Percentiles rank a stretch among this genome's conserved stretches.
These are phyloP conservation scores for Aquilaria agallochum DNA, from an alignment of 441 rosid genomes.

Conservation along the genomic window DNA sequence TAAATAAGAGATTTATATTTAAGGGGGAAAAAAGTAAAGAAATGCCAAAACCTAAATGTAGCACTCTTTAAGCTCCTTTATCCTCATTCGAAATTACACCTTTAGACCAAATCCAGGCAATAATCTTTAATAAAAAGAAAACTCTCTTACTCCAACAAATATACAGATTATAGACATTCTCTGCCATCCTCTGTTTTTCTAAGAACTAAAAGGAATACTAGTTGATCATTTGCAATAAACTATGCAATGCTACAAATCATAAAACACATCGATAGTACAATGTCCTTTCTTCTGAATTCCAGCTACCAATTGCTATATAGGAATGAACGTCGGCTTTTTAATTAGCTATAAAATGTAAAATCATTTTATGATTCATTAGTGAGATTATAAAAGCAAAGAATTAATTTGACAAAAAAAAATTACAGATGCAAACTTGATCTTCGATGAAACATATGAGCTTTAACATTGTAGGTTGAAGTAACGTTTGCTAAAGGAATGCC, in stretches of 20 bases:
- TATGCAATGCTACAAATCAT: constrained; percentile 48
- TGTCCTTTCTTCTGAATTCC: constrained; percentile 77
- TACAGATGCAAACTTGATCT: constrained; percentile 57
- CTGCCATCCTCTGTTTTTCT: constrained; percentile 74
- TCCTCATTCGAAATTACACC: no score
- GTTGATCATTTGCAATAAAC: constrained; percentile 43
- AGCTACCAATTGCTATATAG: constrained; percentile 68
- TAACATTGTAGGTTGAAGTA: constrained; percentile 70
- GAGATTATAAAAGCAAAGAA: constrained; percentile 1
- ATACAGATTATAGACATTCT: neutral
- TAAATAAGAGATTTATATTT: no score
- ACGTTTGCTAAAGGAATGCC: constrained; percentile 94
- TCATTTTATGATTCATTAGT: constrained; percentile 8
- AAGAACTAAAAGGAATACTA: constrained; percentile 56
- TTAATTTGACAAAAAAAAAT: constrained; percentile 1
- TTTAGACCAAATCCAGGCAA: no score
- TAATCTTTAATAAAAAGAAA: no score
- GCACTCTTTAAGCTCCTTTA: no score
- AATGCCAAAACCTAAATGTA: no score
- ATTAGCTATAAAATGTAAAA: constrained; percentile 45
- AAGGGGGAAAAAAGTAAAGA: no score
- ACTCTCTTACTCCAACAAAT: no score
- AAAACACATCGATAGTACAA: constrained; percentile 59
- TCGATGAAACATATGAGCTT: constrained; percentile 69
- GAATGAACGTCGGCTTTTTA: constrained; percentile 95